Evolutionary conservation across 2,329 filamentous ascomycete species (phyloP).

Genomic region (Epichloe gansuensis): DNA sequence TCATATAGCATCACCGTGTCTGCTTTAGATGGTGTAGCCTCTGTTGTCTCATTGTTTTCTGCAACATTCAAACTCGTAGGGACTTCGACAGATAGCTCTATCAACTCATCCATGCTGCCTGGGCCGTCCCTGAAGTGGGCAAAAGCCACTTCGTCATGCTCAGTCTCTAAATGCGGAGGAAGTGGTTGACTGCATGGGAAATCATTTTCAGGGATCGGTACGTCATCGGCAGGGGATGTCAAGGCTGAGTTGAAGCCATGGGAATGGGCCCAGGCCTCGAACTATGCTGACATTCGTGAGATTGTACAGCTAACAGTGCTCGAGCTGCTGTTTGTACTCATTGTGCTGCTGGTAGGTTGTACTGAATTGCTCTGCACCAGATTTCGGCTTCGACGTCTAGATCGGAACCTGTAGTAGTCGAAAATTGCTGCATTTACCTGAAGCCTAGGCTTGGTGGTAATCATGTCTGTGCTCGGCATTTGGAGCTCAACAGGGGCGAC

Average conservation of each 20-base stretch:
- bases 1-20: background rate
- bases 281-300: slow-evolving; percentile 35
- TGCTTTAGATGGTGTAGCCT: background rate
- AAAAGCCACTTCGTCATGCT: slow-evolving; percentile 3
- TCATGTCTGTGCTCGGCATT: slow-evolving; percentile 9
- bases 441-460: slow-evolving; percentile 22
- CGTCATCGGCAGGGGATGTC: slow-evolving; percentile 33
- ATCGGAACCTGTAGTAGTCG: slow-evolving; percentile 18
- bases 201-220: slow-evolving; percentile 21
- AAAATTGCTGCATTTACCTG: slow-evolving; percentile 26
- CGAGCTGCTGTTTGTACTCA: slow-evolving; percentile 26
- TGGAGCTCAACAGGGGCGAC: slow-evolving; percentile 14
- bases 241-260: slow-evolving; percentile 30
- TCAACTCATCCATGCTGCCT: slow-evolving; percentile 18
- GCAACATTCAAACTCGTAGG: slow-evolving; percentile 13
- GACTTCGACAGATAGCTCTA: slow-evolving; percentile 32
- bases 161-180: slow-evolving; percentile 12
- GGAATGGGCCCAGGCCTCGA: slow-evolving; percentile 26
- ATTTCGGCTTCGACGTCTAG: slow-evolving; percentile 26
- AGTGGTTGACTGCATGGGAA: slow-evolving; percentile 10
- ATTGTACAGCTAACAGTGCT: slow-evolving; percentile 29
- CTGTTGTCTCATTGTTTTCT: background rate
- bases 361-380: slow-evolving; percentile 37
- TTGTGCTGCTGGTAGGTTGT: slow-evolving; percentile 30
- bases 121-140: slow-evolving; percentile 1